Evolutionary conservation across 208 protist genomes (phyloP).

Genomic region (Acanthamoeba castellanii): DNA sequence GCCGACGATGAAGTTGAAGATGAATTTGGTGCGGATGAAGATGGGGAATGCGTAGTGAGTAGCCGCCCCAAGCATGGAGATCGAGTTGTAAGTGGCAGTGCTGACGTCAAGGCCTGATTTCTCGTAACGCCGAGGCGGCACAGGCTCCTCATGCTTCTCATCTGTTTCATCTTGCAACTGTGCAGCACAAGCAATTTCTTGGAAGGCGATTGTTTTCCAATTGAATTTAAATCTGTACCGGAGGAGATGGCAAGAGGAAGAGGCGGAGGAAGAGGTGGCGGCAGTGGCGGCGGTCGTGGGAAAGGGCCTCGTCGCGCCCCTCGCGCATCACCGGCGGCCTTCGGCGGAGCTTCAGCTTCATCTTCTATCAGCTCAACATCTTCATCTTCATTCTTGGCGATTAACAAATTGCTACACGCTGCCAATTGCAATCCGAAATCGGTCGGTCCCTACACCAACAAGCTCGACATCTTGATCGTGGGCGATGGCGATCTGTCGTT

Average conservation of each 20-base stretch:
- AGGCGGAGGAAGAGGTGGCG: no score
- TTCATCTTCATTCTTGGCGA: not conserved
- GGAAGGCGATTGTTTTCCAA: not conserved
- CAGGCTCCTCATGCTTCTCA: no score
- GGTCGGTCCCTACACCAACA: not conserved
- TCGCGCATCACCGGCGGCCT: not conserved
- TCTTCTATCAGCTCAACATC: not conserved
- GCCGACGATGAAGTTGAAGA: not conserved
- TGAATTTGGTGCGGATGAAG: not conserved
- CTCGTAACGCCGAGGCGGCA: no score
- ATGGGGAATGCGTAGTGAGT: no score
- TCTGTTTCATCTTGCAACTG: not conserved
- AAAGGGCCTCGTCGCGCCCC: not conserved
- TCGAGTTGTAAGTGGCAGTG: not conserved
- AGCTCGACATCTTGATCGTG: not conserved
- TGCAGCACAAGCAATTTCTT: no score
- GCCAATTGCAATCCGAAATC: not conserved
- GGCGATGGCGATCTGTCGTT: conserved; percentile 9
- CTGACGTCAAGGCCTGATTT: not conserved
- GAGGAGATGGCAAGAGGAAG: no score
- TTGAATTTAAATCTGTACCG: not conserved
- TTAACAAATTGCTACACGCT: not conserved
- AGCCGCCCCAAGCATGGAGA: not conserved
- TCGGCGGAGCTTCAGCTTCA: not conserved
- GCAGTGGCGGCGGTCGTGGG: not conserved